These are phyloP conservation scores for Cordyceps tenuipes DNA, from an alignment of 2,329 filamentous ascomycete genomes.

Conservation along the genomic window DNA sequence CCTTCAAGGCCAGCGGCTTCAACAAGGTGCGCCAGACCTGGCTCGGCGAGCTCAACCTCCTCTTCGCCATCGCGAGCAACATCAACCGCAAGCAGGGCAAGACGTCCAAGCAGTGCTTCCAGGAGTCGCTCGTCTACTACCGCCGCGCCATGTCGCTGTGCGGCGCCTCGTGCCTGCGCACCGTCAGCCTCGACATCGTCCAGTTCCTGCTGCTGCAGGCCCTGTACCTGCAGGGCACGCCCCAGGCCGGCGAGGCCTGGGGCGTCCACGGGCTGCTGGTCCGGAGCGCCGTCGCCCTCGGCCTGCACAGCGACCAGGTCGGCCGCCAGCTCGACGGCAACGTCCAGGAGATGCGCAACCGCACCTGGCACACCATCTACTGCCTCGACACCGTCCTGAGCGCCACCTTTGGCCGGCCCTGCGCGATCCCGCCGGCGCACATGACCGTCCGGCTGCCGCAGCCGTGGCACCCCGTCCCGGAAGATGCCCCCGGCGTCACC, in stretches of 20 bases:
- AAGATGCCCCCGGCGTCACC: not conserved
- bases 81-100: slow-evolving; percentile 22
- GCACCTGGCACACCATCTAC: slow-evolving; percentile 32
- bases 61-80: slow-evolving; percentile 39
- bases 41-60: slow-evolving; percentile 42
- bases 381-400: slow-evolving; percentile 31
- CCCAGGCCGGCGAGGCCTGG: slow-evolving; percentile 45
- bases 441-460: slow-evolving; percentile 27
- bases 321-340: slow-evolving; percentile 27
- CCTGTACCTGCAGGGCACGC: slow-evolving; percentile 46
- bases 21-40: slow-evolving; percentile 36
- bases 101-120: slow-evolving; percentile 26
- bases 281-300: slow-evolving; percentile 41
- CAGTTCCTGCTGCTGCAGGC: slow-evolving; percentile 40
- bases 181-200: slow-evolving; percentile 38
- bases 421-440: slow-evolving; percentile 36
- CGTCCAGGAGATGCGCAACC: slow-evolving; percentile 38
- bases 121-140: slow-evolving; percentile 37
- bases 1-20: slow-evolving; percentile 17
- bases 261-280: slow-evolving; percentile 44
- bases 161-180: slow-evolving; percentile 30
- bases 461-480: slow-evolving; percentile 17
- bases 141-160: slow-evolving; percentile 35
- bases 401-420: slow-evolving; percentile 43
- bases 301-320: slow-evolving; percentile 37